phyloP scores from a whole-genome alignment of 441 rosid species.

The Brassica balearica region DNA sequence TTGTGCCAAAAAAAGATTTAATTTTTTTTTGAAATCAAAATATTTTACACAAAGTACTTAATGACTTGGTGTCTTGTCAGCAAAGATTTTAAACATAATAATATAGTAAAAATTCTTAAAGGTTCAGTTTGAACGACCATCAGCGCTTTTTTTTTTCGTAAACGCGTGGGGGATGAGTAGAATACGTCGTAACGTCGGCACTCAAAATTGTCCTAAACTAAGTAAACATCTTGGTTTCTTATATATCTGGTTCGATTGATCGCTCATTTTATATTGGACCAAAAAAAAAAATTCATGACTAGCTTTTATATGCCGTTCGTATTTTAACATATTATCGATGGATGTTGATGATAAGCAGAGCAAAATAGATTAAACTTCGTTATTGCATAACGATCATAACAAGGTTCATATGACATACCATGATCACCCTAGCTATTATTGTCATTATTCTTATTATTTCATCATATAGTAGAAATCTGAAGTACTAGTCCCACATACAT shows the following conservation, averaged over 20 bases:
- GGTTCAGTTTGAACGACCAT: neutral
- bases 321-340: neutral
- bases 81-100: neutral
- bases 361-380: neutral
- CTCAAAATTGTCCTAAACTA: neutral
- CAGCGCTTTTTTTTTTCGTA: neutral
- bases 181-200: neutral
- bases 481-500: neutral
- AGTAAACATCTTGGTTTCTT: neutral
- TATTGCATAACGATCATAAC: neutral
- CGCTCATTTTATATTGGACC: neutral
- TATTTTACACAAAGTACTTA: neutral
- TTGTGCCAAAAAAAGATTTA: neutral
- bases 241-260: neutral
- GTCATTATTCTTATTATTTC: neutral
- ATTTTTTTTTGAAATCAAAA: neutral
- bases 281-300: neutral
- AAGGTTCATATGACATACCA: slow-evolving; percentile 21
- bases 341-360: neutral
- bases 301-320: neutral
- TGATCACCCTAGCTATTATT: neutral
- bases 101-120: neutral
- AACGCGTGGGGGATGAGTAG: neutral
- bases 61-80: neutral
- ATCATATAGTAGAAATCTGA: neutral